These are phyloP conservation scores for Dicorynia guianensis DNA, from an alignment of 306 rosid genomes.

Conservation along the genomic window DNA sequence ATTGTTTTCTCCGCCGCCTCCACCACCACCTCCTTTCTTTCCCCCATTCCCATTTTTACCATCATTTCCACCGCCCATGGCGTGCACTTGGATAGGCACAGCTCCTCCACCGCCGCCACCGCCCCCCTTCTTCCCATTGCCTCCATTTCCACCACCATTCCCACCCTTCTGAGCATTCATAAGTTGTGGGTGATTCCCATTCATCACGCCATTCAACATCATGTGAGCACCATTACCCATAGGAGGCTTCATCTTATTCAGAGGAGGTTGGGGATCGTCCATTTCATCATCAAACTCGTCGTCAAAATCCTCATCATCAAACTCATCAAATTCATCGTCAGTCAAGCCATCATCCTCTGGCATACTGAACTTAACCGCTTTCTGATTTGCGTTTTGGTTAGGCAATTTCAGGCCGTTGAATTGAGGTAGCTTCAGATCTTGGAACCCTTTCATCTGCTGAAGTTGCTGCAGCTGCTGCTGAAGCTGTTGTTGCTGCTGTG, in stretches of 20 bases:
- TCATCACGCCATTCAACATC: constrained; percentile 56
- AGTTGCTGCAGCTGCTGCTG: constrained; percentile 64
- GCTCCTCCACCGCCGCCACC: constrained; percentile 39
- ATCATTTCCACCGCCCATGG: constrained; percentile 41
- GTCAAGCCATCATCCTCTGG: constrained; percentile 59
- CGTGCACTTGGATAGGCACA: constrained; percentile 39
- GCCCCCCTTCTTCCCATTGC: constrained; percentile 45
- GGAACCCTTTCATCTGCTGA: constrained; percentile 77
- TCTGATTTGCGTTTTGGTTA: constrained; percentile 51
- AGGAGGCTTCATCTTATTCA: constrained; percentile 54
- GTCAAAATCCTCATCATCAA: constrained; percentile 48
- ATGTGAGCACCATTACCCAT: constrained; percentile 54
- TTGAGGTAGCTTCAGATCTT: constrained; percentile 77
- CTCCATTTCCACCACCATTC: constrained; percentile 44
- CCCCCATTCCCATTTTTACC: constrained; percentile 56
- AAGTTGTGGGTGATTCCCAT: constrained; percentile 52
- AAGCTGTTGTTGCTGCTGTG: constrained; percentile 45
- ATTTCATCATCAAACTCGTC: constrained; percentile 67
- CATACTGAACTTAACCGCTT: constrained; percentile 61
- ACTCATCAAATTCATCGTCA: constrained; percentile 58
- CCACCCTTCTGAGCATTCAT: constrained; percentile 60
- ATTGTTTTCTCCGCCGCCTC: constrained; percentile 30
- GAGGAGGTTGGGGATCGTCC: constrained; percentile 47
- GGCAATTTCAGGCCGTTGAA: constrained; percentile 66
- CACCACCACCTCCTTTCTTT: constrained; percentile 54